phyloP scores from a whole-genome alignment of 2,329 filamentous ascomycete genomes.

The Penicillium sp. region DNA sequence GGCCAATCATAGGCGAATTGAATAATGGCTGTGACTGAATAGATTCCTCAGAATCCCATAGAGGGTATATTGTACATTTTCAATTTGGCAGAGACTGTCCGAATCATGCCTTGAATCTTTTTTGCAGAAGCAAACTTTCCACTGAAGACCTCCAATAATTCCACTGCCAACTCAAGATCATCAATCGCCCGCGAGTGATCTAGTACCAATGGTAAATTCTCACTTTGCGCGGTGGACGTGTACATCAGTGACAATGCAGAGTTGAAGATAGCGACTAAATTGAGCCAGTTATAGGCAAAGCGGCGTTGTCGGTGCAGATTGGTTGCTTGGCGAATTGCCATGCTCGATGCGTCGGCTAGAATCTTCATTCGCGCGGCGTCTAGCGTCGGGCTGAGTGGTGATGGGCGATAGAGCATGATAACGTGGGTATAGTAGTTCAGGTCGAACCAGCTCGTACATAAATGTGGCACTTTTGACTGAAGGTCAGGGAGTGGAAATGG shows the following conservation, averaged over 20 bases:
- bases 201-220: slow-evolving; percentile 26
- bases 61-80: slow-evolving; percentile 11
- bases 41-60: neutral
- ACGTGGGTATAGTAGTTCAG: slow-evolving; percentile 55
- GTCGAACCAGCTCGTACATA: slow-evolving; percentile 52
- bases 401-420: slow-evolving; percentile 51
- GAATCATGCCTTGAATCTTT: slow-evolving; percentile 29
- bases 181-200: slow-evolving; percentile 23
- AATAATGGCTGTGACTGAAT: neutral
- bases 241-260: slow-evolving; percentile 51
- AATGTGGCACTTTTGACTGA: slow-evolving; percentile 48
- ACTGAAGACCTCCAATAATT: slow-evolving; percentile 28
- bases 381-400: slow-evolving; percentile 47
- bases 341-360: slow-evolving; percentile 46
- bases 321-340: slow-evolving; percentile 50
- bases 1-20: neutral
- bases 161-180: slow-evolving; percentile 28
- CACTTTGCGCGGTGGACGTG: slow-evolving; percentile 46
- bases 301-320: slow-evolving; percentile 46
- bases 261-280: slow-evolving; percentile 49
- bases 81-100: slow-evolving; percentile 15
- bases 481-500: slow-evolving; percentile 50
- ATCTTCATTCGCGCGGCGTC: slow-evolving; percentile 43
- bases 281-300: slow-evolving; percentile 51
- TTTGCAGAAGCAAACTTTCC: slow-evolving; percentile 31